phyloP scores from a whole-genome alignment of 2,329 filamentous ascomycete genomes.

The Alternaria sp. region DNA sequence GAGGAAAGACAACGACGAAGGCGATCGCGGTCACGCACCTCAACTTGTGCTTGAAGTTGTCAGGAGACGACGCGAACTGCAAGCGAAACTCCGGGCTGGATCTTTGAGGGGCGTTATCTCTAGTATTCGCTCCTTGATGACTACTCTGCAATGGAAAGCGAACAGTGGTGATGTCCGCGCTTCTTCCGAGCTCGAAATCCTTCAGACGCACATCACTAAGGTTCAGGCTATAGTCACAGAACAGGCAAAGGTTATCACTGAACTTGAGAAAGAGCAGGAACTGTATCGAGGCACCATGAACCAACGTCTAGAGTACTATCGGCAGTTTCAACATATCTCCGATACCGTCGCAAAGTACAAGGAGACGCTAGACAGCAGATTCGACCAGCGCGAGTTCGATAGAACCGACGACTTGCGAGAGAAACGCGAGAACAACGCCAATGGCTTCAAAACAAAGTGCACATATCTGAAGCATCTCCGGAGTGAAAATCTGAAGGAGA shows the following conservation, averaged over 20 bases:
- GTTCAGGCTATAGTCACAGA: slow-evolving; percentile 61
- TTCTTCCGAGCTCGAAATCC: slow-evolving; percentile 68
- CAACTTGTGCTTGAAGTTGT: slow-evolving; percentile 65
- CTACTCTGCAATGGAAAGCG: slow-evolving; percentile 65
- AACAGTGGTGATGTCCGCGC: slow-evolving; percentile 62
- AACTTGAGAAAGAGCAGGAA: slow-evolving; percentile 73
- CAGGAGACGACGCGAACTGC: slow-evolving; percentile 54
- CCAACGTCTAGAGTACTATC: slow-evolving; percentile 84
- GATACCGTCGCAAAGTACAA: slow-evolving; percentile 82
- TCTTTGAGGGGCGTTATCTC: slow-evolving; percentile 75
- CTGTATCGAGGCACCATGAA: slow-evolving; percentile 83
- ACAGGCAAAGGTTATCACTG: slow-evolving; percentile 59
- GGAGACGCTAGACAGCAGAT: slow-evolving; percentile 63
- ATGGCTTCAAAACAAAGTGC: slow-evolving; percentile 71
- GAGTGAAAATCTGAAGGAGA: slow-evolving; percentile 65
- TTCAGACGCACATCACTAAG: slow-evolving; percentile 66
- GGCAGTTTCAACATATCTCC: slow-evolving; percentile 87
- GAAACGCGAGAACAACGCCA: slow-evolving; percentile 63
- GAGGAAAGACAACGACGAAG: slow-evolving; percentile 57
- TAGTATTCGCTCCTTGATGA: slow-evolving; percentile 70
- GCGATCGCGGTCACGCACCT: slow-evolving; percentile 71
- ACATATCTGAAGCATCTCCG: slow-evolving; percentile 72
- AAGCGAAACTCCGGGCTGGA: slow-evolving; percentile 58
- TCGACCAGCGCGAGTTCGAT: slow-evolving; percentile 59
- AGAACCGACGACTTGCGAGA: slow-evolving; percentile 56